Evolutionary conservation across 2,329 filamentous ascomycete genomes (phyloP).

Genomic region (Botrytis galanthina): DNA sequence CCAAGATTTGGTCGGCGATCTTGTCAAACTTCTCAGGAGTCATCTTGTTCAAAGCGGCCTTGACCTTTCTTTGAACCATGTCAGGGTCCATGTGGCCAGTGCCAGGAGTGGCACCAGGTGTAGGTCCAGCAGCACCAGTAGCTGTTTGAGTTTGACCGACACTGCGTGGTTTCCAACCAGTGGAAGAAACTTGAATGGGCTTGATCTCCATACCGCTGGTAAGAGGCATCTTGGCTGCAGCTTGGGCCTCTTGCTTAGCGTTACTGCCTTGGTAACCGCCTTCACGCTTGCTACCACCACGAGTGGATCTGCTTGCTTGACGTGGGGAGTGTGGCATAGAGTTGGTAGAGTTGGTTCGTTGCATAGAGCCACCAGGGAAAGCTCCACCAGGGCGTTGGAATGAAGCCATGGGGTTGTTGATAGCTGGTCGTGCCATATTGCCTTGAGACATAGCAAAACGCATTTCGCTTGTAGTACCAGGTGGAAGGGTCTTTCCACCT

Average conservation of each 20-base stretch:
- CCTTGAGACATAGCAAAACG: slow-evolving; percentile 67
- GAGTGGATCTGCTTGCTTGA: slow-evolving; percentile 56
- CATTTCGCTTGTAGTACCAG: slow-evolving; percentile 74
- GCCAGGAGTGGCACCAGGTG: slow-evolving; percentile 47
- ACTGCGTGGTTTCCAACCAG: slow-evolving; percentile 87
- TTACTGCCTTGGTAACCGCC: slow-evolving; percentile 46
- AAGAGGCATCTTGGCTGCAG: slow-evolving; percentile 86
- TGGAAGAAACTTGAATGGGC: slow-evolving; percentile 68
- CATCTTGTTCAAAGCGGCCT: slow-evolving; percentile 99
- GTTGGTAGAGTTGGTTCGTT: slow-evolving; percentile 57
- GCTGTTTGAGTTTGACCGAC: slow-evolving; percentile 48
- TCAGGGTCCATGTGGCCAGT: slow-evolving; percentile 74
- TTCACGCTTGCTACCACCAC: slow-evolving; percentile 62
- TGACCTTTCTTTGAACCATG: slow-evolving; percentile 97
- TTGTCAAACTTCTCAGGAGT: slow-evolving; percentile 98
- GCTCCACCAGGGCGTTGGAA: slow-evolving; percentile 60
- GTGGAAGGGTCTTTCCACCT: slow-evolving; percentile 60
- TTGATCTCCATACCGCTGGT: slow-evolving; percentile 80
- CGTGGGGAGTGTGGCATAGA: slow-evolving; percentile 70
- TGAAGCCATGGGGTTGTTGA: slow-evolving; percentile 57
- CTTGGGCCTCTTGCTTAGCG: slow-evolving; percentile 60
- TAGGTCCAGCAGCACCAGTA: slow-evolving; percentile 42
- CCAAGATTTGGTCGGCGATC: slow-evolving; percentile 88
- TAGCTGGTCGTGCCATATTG: slow-evolving; percentile 49
- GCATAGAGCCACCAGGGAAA: slow-evolving; percentile 63